Percentiles rank a stretch among this genome's conserved stretches.
These are phyloP conservation scores for Ceriops zippeliana DNA, from an alignment of 345 rosid species.

Conservation along the genomic window DNA sequence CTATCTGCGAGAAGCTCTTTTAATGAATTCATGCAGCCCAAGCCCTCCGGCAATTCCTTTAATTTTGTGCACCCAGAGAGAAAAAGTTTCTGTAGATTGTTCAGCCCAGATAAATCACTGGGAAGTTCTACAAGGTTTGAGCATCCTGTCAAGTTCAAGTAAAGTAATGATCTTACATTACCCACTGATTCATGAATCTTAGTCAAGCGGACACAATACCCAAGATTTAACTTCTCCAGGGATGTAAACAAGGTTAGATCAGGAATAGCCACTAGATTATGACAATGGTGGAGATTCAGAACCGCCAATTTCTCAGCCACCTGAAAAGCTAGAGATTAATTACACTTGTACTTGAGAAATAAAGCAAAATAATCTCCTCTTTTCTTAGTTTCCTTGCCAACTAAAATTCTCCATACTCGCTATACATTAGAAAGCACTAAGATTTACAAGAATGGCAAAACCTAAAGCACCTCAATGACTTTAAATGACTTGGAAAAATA, in stretches of 20 bases:
- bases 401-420: neutral
- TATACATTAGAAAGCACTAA: neutral
- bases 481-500: neutral
- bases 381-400: neutral
- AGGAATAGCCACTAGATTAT: constrained; percentile 35
- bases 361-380: no score
- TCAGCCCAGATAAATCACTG: constrained; percentile 40
- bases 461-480: neutral
- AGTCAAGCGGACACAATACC: constrained; percentile 28
- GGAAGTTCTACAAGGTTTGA: constrained; percentile 37
- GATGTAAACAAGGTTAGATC: constrained; percentile 31
- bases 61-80: constrained; percentile 39
- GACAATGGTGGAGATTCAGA: constrained; percentile 40
- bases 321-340: constrained; percentile 16
- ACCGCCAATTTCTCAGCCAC: constrained; percentile 40
- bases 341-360: no score
- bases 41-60: constrained; percentile 35
- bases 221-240: constrained; percentile 43
- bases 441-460: neutral
- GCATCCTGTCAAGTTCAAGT: constrained; percentile 41
- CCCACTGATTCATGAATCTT: constrained; percentile 42
- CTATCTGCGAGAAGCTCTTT: constrained; percentile 39
- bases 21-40: constrained; percentile 43
- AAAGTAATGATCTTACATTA: constrained; percentile 22
- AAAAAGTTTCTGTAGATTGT: constrained; percentile 34